phyloP scores from a whole-genome alignment of 441 rosid species.

The Bocquillonia castaneifolia region DNA sequence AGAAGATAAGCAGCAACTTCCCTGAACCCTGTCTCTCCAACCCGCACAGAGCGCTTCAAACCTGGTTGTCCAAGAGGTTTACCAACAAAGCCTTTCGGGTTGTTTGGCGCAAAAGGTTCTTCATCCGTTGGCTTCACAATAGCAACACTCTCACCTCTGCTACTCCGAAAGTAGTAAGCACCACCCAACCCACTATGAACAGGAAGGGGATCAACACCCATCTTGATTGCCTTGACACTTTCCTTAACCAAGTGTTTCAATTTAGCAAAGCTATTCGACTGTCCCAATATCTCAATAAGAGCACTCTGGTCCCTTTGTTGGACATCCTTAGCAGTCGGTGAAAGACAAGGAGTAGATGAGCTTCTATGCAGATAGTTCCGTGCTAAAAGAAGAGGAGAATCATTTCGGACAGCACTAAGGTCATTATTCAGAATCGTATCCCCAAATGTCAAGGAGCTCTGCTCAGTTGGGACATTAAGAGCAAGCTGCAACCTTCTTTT shows the following conservation, averaged over 20 bases:
- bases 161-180: slow-evolving; percentile 43
- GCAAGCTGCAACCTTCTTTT: slow-evolving; percentile 52
- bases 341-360: slow-evolving; percentile 50
- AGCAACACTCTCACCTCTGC: slow-evolving; percentile 40
- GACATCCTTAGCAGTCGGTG: slow-evolving; percentile 39
- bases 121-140: slow-evolving; percentile 55
- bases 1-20: slow-evolving; percentile 56
- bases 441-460: slow-evolving; percentile 46
- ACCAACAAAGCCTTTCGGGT: slow-evolving; percentile 53
- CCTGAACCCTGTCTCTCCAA: slow-evolving; percentile 49
- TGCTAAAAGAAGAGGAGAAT: slow-evolving; percentile 46
- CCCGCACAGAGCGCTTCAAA: slow-evolving; percentile 47
- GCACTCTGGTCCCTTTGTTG: slow-evolving; percentile 42
- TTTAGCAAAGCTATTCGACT: slow-evolving; percentile 29
- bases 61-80: slow-evolving; percentile 54
- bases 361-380: slow-evolving; percentile 42
- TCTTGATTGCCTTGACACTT: slow-evolving; percentile 36
- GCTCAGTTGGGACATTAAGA: slow-evolving; percentile 38
- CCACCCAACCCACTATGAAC: slow-evolving; percentile 51
- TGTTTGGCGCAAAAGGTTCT: slow-evolving; percentile 55
- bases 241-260: slow-evolving; percentile 36
- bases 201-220: slow-evolving; percentile 43
- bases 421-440: slow-evolving; percentile 46
- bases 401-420: slow-evolving; percentile 45
- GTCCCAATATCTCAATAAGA: slow-evolving; percentile 43